Evolutionary conservation across 2,329 filamentous ascomycete species (phyloP).

Genomic region (Colletotrichum sp.): DNA sequence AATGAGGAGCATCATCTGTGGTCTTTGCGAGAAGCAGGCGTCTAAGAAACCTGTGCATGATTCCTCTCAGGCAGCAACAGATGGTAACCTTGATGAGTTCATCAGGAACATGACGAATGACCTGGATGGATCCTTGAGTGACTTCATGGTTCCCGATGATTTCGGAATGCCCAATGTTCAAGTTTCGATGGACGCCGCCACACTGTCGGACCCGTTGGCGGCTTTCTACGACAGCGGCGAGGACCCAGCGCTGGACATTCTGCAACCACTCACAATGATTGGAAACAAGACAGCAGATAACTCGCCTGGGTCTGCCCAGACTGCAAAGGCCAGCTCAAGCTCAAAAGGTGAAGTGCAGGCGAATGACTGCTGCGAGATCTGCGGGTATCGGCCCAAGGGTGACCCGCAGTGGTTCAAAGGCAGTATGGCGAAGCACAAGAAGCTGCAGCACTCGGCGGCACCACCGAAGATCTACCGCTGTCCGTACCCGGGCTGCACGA

Average conservation of each 20-base stretch:
- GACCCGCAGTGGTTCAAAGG: conserved; percentile 64
- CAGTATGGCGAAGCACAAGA: conserved; percentile 64
- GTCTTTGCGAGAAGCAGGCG: conserved; percentile 20
- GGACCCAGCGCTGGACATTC: background rate
- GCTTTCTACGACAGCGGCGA: background rate
- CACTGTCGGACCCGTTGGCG: background rate
- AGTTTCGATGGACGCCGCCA: background rate
- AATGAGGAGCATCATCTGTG: conserved; percentile 42
- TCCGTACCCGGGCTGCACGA: conserved; percentile 57
- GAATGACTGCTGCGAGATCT: conserved; percentile 53
- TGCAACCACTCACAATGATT: background rate
- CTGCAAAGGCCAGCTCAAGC: background rate
- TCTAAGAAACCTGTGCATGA: background rate
- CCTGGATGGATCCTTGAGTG: background rate
- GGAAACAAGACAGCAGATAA: background rate
- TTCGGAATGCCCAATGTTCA: background rate
- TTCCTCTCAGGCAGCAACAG: background rate
- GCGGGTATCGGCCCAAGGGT: conserved; percentile 60
- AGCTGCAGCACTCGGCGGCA: conserved; percentile 54
- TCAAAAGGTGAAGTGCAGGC: conserved; percentile 49
- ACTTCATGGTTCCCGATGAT: background rate
- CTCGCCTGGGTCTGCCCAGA: background rate
- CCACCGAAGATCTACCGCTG: conserved; percentile 59
- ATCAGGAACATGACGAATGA: conserved; percentile 12
- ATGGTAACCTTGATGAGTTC: conserved; percentile 17